These are phyloP conservation scores for Candida adriatica DNA, from an alignment of 805 yeast species.

Conservation along the genomic window DNA sequence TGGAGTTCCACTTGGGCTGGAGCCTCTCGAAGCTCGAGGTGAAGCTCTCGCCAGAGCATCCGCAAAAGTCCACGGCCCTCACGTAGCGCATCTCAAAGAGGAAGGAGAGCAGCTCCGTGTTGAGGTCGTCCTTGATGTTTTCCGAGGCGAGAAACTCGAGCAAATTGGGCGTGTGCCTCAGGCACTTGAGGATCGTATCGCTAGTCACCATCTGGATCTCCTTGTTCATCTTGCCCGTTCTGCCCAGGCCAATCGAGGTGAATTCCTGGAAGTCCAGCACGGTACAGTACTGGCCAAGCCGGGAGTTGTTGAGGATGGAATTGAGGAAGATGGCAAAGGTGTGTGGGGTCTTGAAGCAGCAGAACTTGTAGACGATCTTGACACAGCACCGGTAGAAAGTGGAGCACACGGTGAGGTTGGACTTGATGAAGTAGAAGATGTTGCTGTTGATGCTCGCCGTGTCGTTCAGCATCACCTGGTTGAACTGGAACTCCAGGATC, in stretches of 20 bases:
- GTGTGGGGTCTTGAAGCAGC: conserved; percentile 73
- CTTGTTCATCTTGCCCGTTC: conserved; percentile 84
- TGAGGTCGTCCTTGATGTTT: conserved; percentile 77
- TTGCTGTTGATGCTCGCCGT: conserved; percentile 45
- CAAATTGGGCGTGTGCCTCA: conserved; percentile 57
- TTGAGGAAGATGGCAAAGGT: conserved; percentile 66
- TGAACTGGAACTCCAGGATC: conserved; percentile 47
- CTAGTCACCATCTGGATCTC: conserved; percentile 88
- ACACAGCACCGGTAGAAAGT: conserved; percentile 51
- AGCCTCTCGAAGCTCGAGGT: conserved; percentile 48
- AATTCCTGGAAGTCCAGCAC: conserved; percentile 83
- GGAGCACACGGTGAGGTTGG: conserved; percentile 48
- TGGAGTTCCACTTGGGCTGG: conserved; percentile 14
- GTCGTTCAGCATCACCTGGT: conserved; percentile 43
- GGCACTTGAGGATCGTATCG: conserved; percentile 57
- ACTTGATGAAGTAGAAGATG: conserved; percentile 42
- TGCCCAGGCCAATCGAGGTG: conserved; percentile 83
- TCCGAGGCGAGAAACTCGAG: conserved; percentile 80
- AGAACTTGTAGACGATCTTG: conserved; percentile 56
- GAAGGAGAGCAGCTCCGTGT: conserved; percentile 44
- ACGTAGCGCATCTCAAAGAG: conserved; percentile 49
- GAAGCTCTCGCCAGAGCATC: conserved; percentile 65
- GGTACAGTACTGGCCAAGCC: conserved; percentile 56
- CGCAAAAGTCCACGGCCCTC: conserved; percentile 80
- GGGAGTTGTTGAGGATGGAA: conserved; percentile 39